Evolutionary conservation across 495 filamentous ascomycete genomes (phyloP).

Genomic region (Usnea hakonensis): DNA sequence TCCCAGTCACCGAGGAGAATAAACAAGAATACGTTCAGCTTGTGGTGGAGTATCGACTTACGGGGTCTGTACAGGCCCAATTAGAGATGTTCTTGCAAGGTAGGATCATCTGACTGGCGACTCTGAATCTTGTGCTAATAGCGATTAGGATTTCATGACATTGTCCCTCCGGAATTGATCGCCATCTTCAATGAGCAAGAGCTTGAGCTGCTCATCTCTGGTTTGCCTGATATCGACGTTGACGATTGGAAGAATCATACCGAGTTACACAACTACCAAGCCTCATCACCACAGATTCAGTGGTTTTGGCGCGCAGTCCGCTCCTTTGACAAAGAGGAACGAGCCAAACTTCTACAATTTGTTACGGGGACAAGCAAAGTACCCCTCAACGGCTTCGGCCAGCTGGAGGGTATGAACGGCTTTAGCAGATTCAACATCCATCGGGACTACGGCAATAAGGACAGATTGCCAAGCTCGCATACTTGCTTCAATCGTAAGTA

Average conservation of each 20-base stretch:
- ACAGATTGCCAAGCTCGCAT: constrained; percentile 89
- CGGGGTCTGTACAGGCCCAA: constrained; percentile 85
- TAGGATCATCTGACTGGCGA: constrained; percentile 31
- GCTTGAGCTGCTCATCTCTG: constrained; percentile 92
- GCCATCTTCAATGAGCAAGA: constrained; percentile 99
- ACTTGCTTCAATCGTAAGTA: constrained; percentile 98
- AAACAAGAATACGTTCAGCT: constrained; percentile 95
- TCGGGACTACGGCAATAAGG: constrained; percentile 95
- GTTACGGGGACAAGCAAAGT: constrained; percentile 98
- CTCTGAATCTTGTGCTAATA: constrained; percentile 24
- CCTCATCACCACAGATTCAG: constrained; percentile 92
- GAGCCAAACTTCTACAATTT: constrained; percentile 94
- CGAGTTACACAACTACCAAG: constrained; percentile 96
- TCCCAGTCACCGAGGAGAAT: constrained; percentile 93
- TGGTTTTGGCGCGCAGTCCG: constrained; percentile 99
- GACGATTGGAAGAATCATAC: constrained; percentile 99
- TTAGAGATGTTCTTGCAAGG: constrained; percentile 92
- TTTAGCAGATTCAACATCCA: constrained; percentile 98
- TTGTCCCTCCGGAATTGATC: constrained; percentile 89
- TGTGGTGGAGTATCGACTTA: constrained; percentile 88
- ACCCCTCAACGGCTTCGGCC: constrained; percentile 96
- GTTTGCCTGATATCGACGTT: constrained; percentile 91
- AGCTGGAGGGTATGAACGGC: constrained; percentile 98
- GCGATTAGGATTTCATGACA: constrained; percentile 82
- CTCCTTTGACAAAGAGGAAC: constrained; percentile 98